Evolutionary conservation across 106 monocot genomes (phyloP), one percentile per base, ranked within the genome.

Genomic region (Dactylorhiza incarnata): DNA sequence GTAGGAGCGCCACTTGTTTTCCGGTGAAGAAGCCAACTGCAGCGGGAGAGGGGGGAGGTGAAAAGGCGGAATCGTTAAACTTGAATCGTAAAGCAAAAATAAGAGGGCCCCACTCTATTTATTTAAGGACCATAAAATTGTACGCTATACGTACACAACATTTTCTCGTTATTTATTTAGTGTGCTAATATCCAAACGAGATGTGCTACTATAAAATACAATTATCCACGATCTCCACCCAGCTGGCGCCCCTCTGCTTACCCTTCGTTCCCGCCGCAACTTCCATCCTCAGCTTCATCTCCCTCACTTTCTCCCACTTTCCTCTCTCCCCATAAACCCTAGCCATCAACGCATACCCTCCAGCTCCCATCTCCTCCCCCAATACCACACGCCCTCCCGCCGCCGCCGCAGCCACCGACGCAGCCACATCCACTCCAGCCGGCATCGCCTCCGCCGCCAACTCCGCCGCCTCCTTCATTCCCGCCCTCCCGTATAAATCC

Each of bases 261-360:
- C 66, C 49, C 45, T 20, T 66, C 71, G 1, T 20, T 10, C 37
- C 54, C 8, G 19, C 29, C 49, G 43, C 19, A 22, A 23, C 56
- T 25, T 76, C 79, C 79, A 74, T 83, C 79, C n/a, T 54, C 73
- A 49, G 47, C 76, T 77, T 77, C 63, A 84, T 11, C 77, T 81
- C 77, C 47, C 72, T 68, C 56, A 81, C 72, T 19, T 63, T 80
- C 23, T 37, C 73, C 84, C 81, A 81, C 44, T 69, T 69, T 25
- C 74, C 81, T 25, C 65, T 68, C 52, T 81, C 84, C 12, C 67
- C 84, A 29, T 50, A 69, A 19, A 56, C 77, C 77, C 73, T 81
- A 72, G 73, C 55, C 77, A 52, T 71, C 80, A 72, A 73, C 43
- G 73, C 47, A 15, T 68, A 77, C 70, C 51, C 49, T 46, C 45